Percentiles rank a stretch among this genome's conserved stretches.
phyloP scores from a whole-genome alignment of 1,139 yeast species.

The Saccharomyces hybrid region DNA sequence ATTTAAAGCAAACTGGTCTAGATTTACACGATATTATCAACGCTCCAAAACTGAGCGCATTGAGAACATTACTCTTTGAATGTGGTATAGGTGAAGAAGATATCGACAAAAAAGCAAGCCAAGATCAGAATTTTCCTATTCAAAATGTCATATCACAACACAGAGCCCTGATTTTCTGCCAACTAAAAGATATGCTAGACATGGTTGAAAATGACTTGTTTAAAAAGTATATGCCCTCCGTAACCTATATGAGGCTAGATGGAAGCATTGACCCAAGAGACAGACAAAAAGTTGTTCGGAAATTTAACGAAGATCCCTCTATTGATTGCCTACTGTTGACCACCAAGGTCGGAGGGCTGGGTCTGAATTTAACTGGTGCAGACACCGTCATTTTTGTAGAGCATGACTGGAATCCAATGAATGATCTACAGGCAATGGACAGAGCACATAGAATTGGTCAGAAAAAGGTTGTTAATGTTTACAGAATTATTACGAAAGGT shows the following conservation, averaged over 20 bases:
- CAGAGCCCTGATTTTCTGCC: constrained; percentile 92
- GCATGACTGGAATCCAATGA: constrained; percentile 99
- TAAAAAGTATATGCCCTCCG: constrained; percentile 78
- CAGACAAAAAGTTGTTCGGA: constrained; percentile 83
- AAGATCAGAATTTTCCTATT: constrained; percentile 41
- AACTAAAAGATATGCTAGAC: constrained; percentile 94
- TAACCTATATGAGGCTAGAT: constrained; percentile 89
- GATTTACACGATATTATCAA: constrained; percentile 66
- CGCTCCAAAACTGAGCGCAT: constrained; percentile 83
- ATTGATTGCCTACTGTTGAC: constrained; percentile 87
- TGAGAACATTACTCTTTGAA: constrained; percentile 72
- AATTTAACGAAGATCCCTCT: constrained; percentile 93
- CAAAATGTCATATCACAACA: constrained; percentile 84
- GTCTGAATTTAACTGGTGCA: constrained; percentile 94
- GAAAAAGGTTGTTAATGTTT: constrained; percentile 92
- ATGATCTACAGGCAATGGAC: constrained; percentile 98
- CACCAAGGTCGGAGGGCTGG: constrained; percentile 97
- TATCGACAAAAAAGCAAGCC: constrained; percentile 34
- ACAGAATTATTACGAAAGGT: constrained; percentile 82
- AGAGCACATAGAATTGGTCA: constrained; percentile 98
- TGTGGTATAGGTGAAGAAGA: constrained; percentile 85
- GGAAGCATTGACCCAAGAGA: constrained; percentile 92
- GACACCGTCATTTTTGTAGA: constrained; percentile 98
- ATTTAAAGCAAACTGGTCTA: constrained; percentile 51
- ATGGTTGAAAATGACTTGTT: constrained; percentile 88